These are phyloP conservation scores for Pezicula neosporulosa DNA, from an alignment of 2,329 filamentous ascomycete genomes.

Conservation along the genomic window DNA sequence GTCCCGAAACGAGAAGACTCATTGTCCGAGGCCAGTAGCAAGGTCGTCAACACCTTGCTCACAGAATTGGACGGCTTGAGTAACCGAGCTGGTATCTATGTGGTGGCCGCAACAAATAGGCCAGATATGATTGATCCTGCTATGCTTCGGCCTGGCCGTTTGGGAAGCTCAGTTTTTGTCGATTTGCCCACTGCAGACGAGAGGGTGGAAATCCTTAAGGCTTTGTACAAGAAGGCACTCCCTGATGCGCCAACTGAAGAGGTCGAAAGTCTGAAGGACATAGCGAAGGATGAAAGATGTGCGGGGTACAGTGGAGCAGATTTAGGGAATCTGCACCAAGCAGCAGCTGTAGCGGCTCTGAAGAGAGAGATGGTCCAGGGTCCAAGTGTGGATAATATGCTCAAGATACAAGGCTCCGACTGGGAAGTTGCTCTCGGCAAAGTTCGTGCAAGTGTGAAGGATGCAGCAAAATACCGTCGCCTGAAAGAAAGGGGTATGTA, in stretches of 20 bases:
- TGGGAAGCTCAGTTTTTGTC: conserved; percentile 86
- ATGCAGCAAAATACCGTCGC: conserved; percentile 29
- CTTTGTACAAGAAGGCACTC: conserved; percentile 53
- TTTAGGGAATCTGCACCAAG: conserved; percentile 47
- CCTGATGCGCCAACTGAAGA: conserved; percentile 49
- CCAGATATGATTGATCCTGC: conserved; percentile 96
- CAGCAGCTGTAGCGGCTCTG: conserved; percentile 29
- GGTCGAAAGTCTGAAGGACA: conserved; percentile 50
- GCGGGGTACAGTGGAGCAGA: conserved; percentile 73
- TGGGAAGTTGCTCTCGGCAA: conserved; percentile 29
- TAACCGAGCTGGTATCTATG: conserved; percentile 80
- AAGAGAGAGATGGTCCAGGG: conserved; percentile 23
- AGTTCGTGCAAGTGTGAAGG: conserved; percentile 31
- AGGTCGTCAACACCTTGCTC: conserved; percentile 92
- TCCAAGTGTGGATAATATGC: conserved; percentile 9
- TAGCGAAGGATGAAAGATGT: conserved; percentile 68
- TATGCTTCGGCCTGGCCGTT: conserved; percentile 85
- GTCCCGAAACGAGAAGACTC: conserved; percentile 79
- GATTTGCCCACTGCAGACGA: conserved; percentile 78
- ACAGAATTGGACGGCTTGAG: conserved; percentile 89
- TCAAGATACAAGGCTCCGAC: conserved; percentile 24
- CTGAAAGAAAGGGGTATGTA: conserved; percentile 32
- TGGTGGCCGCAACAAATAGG: conserved; percentile 91
- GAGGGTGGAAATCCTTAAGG: conserved; percentile 79
- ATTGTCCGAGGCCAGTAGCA: conserved; percentile 76